Base-by-base conservation (phyloP, 805 yeast genomes). In the Candida ficus region DNA sequence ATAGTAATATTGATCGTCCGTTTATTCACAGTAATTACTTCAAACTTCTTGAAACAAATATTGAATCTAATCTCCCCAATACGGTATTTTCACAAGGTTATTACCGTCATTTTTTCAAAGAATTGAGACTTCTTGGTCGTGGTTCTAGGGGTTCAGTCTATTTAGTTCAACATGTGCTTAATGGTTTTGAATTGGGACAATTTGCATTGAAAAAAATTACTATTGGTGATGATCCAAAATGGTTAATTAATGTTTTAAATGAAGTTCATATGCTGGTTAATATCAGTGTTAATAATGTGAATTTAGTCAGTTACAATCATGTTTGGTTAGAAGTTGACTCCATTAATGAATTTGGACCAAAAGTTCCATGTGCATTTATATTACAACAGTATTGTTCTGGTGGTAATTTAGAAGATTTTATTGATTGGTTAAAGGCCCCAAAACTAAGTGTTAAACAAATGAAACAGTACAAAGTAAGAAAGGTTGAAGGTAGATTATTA, bases 301-400 rank as follows among this genome's bases (percentile, higher is more conserved):
- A 88, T 57, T 69, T 89, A 49, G 86, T 89, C 21, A 75, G 83
- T 17, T 89, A 89, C 56, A 88, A 89, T 54, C 96, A 89, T 61
- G 96, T 88, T 20, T 89, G 96, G 96, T 60, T 89, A 25, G 96
- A 89, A 54, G 68, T 81, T 53, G 83, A 74, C 30, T 59, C 65
- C 16, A 56, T 73, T 22, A 66, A 73, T 34, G 65, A 63, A 9
- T 77, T 77, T 57, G 79, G 80, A 38, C 77, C 82, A 27, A 55
- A 57, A 22, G 68, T 76, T 5, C 89, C 90, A 0, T 82, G 84
- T 57, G 87, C 89, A 5, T 89, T 78, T 52, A 83, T 89, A 9
- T 64, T 89, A 12, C 91, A 85, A 58, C 95, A 89, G 55, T 89
- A 83, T 56, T 89, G 96, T 55, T 82, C 78, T 37, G 95, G 95